These are phyloP conservation scores for Nemania abortiva DNA, from an alignment of 2,329 filamentous ascomycete genomes.

Conservation along the genomic window DNA sequence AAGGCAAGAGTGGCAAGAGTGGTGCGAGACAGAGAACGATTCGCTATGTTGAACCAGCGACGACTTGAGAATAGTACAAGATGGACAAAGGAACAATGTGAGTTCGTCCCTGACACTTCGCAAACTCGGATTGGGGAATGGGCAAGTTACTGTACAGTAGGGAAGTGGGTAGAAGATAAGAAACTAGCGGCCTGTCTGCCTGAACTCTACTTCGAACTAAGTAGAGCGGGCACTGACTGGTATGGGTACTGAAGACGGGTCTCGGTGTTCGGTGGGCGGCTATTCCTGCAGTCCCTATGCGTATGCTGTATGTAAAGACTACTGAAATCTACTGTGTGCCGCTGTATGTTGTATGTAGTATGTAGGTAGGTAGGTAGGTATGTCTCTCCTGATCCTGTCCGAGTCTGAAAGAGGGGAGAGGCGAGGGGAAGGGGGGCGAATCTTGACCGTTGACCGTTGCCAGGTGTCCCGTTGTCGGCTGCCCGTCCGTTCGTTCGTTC, in stretches of 20 bases:
- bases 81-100: conserved; percentile 27
- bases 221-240: not conserved
- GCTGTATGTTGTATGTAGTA: not conserved
- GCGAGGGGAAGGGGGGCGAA: conserved; percentile 9
- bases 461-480: conserved; percentile 14
- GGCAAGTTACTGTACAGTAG: conserved; percentile 12
- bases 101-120: conserved; percentile 39
- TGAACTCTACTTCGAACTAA: conserved; percentile 25
- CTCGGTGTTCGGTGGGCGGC: conserved; percentile 33
- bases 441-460: conserved; percentile 19
- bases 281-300: conserved; percentile 23
- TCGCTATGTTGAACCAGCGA: conserved; percentile 19
- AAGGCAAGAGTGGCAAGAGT: conserved; percentile 9
- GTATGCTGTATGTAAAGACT: not conserved
- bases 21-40: conserved; percentile 5
- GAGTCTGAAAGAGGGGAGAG: conserved; percentile 18
- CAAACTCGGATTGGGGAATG: conserved; percentile 40
- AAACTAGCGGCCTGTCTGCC: conserved; percentile 44
- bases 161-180: conserved; percentile 36
- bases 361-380: not conserved
- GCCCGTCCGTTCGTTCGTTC: not conserved
- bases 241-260: conserved; percentile 16
- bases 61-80: conserved; percentile 6
- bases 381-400: not conserved
- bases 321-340: not conserved